Base-by-base conservation (phyloP, 2,329 filamentous ascomycete species). In the Botryotinia globosa region DNA sequence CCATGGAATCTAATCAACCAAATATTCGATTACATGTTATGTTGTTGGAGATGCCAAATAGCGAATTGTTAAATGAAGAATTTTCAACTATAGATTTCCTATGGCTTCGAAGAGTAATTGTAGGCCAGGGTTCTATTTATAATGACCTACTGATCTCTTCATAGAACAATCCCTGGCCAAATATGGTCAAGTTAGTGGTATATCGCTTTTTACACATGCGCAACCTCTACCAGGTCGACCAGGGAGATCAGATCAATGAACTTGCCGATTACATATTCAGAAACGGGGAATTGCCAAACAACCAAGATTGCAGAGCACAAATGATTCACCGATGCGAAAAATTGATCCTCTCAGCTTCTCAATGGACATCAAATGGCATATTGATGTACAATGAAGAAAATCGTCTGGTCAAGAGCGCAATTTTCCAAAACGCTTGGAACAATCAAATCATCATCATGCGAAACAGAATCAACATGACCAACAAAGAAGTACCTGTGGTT, bases 401-500 rank as follows among this genome's bases (percentile, higher is more conserved):
- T 16, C 45, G 34, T 39, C 25, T 66, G n/a, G 45, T 66, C 9
- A 66, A 66, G 64, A 54, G 45, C 25, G 32, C 32, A 54, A 54
- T 39, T 10, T 66, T 66, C 8, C 64, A 54, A 39, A 66, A 54
- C 32, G 64, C 64, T 66, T 66, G 64, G 64, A 54, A 54, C 20
- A 54, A 39, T 29, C 45, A 66, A 66, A 22, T 39, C 10, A 18
- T 37, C 14, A 66, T 39, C 45, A 29, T 66, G 22, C 45, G 22
- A 29, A 51, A n/a, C 64, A 54, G 32, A 54, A 39, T 45, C 45
- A 54, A 29, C 4, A 10, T 12, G 25, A 32, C 7, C 45, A n/a
- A 54, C 9, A 9, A n/a, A 16, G 45, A 29, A 29, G 45, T 29
- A 39, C 32, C 10, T 39, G 22, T 18, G n/a, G 32, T 51, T 54